Evolutionary conservation across 768 basidiomycete genomes (phyloP).

Genomic region (Mycena rebaudengoi): DNA sequence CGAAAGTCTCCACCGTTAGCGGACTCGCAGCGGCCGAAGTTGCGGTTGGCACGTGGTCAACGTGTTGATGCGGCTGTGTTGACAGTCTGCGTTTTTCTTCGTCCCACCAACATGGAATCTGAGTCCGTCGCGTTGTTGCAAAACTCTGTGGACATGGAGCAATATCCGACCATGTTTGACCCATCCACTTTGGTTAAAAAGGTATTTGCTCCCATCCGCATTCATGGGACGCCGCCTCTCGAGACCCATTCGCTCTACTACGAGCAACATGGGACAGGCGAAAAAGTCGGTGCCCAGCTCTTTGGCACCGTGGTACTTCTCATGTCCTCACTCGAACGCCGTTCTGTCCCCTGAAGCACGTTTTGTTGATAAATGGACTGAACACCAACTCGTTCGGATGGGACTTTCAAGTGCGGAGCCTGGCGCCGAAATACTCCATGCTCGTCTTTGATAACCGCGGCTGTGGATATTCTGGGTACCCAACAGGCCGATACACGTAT

Average conservation of each 20-base stretch:
- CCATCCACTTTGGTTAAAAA: slow-evolving; percentile 68
- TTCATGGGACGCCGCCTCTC: slow-evolving; percentile 53
- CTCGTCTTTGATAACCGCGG: slow-evolving; percentile 89
- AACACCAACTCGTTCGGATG: slow-evolving; percentile 72
- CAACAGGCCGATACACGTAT: slow-evolving; percentile 81
- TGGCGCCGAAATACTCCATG: slow-evolving; percentile 65
- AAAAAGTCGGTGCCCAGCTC: slow-evolving; percentile 75
- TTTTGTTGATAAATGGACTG: slow-evolving; percentile 50
- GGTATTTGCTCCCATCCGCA: slow-evolving; percentile 77
- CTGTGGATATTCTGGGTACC: slow-evolving; percentile 76
- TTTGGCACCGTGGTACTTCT: not conserved
- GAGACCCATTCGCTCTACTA: slow-evolving; percentile 82
- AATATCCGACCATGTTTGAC: slow-evolving; percentile 59
- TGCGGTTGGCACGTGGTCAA: too few species aligned
- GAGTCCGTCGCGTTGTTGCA: too few species aligned
- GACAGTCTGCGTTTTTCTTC: too few species aligned
- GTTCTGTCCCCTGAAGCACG: too few species aligned
- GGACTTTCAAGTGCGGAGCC: slow-evolving; percentile 70
- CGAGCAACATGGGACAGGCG: slow-evolving; percentile 77
- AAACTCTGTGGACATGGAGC: slow-evolving; percentile 1
- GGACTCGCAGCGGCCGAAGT: too few species aligned
- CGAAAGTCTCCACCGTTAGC: too few species aligned
- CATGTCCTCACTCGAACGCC: not conserved
- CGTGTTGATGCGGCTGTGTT: too few species aligned
- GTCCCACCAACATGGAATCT: too few species aligned